Evolutionary conservation across 2,329 filamentous ascomycete genomes (phyloP).

Genomic region (Nothopassalora personata): DNA sequence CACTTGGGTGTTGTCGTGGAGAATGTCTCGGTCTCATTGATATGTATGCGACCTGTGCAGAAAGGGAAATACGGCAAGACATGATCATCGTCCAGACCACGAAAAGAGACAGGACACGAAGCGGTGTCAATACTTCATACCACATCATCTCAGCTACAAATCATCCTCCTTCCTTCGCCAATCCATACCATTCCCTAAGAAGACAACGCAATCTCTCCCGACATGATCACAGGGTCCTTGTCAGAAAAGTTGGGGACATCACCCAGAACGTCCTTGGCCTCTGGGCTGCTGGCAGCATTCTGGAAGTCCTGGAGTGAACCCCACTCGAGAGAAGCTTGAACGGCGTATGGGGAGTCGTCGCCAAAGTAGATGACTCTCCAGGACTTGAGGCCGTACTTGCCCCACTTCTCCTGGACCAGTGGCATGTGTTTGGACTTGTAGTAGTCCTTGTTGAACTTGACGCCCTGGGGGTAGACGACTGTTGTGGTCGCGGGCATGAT

Average conservation of each 20-base stretch:
- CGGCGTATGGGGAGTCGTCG: conserved; percentile 28
- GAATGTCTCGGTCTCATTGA: no score
- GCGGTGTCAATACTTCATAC: background rate
- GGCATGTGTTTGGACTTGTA: conserved; percentile 38
- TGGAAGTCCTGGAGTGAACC: conserved; percentile 26
- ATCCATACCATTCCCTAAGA: background rate
- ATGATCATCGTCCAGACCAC: no score
- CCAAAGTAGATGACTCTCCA: conserved; percentile 31
- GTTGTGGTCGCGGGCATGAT: conserved; percentile 21
- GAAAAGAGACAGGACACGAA: no score
- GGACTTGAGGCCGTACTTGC: conserved; percentile 28
- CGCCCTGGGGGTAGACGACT: conserved; percentile 34
- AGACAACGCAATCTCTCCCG: conserved; percentile 24
- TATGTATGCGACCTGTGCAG: no score
- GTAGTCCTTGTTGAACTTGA: conserved; percentile 38
- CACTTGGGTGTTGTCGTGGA: no score
- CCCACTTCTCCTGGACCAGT: conserved; percentile 32
- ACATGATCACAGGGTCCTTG: conserved; percentile 31
- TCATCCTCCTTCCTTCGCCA: background rate
- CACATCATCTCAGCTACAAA: background rate
- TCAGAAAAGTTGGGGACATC: conserved; percentile 35
- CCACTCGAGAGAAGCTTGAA: conserved; percentile 34
- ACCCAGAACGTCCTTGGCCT: conserved; percentile 26
- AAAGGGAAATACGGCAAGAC: no score
- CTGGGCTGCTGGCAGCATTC: conserved; percentile 20